Evolutionary conservation across 345 rosid species (phyloP), one percentile per base, ranked within the genome.

Genomic region (Excoecaria cochinchinensis): DNA sequence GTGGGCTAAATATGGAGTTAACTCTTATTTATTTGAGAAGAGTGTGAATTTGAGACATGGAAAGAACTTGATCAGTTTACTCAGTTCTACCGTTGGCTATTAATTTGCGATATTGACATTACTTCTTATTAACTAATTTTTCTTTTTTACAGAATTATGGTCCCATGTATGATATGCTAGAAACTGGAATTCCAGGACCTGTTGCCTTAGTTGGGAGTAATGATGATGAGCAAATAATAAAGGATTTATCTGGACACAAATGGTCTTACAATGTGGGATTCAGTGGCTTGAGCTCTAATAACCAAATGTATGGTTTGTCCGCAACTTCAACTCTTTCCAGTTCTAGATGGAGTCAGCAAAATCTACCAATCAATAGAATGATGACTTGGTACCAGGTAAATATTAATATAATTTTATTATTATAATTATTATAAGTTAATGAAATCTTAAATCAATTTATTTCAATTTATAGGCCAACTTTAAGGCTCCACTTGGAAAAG

Each of bases 61-160:
- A 17, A 74, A 38, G 19, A 78, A 78, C 46, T 11, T 31, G 15
- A 74, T 78, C 25, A 44, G 47, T 24, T n/a, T 78, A 51, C 77
- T 78, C 24, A 74, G 81, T 53, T 62, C 60, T 17, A 78, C 81
- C 0, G 74, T 78, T 67, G 81, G n/a, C n/a, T n/a, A n/a, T n/a
- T n/a, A n/a, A n/a, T n/a, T n/a, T n/a, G n/a, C n/a, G n/a, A n/a
- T n/a, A n/a, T n/a, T n/a, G n/a, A n/a, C 78, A 5, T 53, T 78
- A 7, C 31, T 31, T 31, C 1, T 12, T 1, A 21, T 8, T 22
- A 66, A 4, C 13, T 11, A 3, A 68, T 50, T 48, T 46, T 21
- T 8, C n/a, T 9, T 11, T 6, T 5, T 21, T 4, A 8, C 17
- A n/a, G 8, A 74, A 74, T 1, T 31, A 31, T 31, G 31, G 31